Evolutionary conservation across 1,284 basidiomycete genomes (phyloP).

Genomic region (Vanrija sp.): DNA sequence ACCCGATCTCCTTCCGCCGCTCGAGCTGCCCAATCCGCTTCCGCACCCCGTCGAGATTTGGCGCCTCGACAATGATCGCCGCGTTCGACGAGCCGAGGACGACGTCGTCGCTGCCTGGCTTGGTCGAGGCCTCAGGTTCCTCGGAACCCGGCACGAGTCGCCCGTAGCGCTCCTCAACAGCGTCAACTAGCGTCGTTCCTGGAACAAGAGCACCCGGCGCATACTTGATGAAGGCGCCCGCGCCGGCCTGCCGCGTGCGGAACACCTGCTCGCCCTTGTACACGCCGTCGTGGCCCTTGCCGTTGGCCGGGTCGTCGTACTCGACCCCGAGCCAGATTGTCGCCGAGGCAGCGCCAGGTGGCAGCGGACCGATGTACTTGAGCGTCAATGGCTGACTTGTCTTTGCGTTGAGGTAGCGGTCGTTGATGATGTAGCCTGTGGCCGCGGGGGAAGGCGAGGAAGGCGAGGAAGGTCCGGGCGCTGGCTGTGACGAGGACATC

Average conservation of each 20-base stretch:
- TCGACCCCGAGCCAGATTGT: constrained; percentile 82
- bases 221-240: constrained; percentile 43
- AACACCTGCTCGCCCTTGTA: constrained; percentile 79
- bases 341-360: constrained; percentile 9
- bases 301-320: constrained; percentile 80
- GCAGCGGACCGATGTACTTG: constrained; percentile 38
- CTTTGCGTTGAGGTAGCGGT: constrained; percentile 37
- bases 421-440: constrained; percentile 11
- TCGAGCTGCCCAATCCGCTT: constrained; percentile 64
- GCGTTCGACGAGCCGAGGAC: constrained; percentile 75
- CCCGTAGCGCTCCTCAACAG: constrained; percentile 67
- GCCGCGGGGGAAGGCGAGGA: too few species aligned
- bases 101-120: constrained; percentile 47
- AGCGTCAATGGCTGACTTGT: constrained; percentile 35
- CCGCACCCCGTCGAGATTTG: constrained; percentile 72
- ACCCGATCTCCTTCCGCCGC: constrained; percentile 68
- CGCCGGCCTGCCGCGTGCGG: constrained; percentile 32
- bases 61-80: constrained; percentile 79
- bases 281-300: constrained; percentile 74
- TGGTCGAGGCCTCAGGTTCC: constrained; percentile 35
- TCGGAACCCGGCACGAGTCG: constrained; percentile 41
- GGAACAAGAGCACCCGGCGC: constrained; percentile 27
- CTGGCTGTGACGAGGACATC: too few species aligned
- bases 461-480: too few species aligned
- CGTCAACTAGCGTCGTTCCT: constrained; percentile 69